Base-by-base conservation (phyloP, 768 basidiomycete genomes). In the Leccinum subtestaceum region DNA sequence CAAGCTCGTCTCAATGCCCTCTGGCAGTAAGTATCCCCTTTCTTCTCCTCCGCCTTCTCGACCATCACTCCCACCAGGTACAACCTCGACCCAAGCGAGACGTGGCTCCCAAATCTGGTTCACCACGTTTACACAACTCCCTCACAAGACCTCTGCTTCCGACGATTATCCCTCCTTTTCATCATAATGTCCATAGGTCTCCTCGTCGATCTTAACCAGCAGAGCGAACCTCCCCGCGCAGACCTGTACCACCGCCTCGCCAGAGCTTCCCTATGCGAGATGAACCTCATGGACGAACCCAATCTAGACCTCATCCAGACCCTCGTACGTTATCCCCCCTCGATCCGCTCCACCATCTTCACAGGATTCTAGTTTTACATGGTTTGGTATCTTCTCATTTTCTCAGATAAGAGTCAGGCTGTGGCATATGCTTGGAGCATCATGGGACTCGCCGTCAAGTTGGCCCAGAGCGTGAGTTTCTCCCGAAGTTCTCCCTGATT, bases 101-200 rank as follows among this genome's bases (percentile, higher is more conserved):
- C 85, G 0, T 87, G 85, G 73, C 77, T 88, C 43, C 84, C 85
- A 43, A 87, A 88, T 69, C 77, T 88, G 46, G 71, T 88, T 4
- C 83, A 86, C 65, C 86, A 87, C 69, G 84, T 86, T 61, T 89
- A 88, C 70, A 79, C 78, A 34, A 82, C 82, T 5, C 78, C 81
- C 38, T 78, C 86, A 45, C 78, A 83, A 67, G 79, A 82, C 50
- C 76, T 88, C 54, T 83, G 84, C 63, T 87, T 88, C 46, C 78
- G 88, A 64, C 78, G 87, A 45, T 78, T 89, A 6, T 84, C 87
- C 4, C 77, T 89, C 12, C 75, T 89, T 36, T 77, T 88, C 61
- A 87, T 89, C 80, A 81, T 89, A 65, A 81, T 90, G 59, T 85
- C 88, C 27, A 85, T 89, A 51, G 88, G 88, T 23, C 83, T 83